Evolutionary conservation across 148 eudicot species (phyloP).

Genomic region (Persicaria maculosa): DNA sequence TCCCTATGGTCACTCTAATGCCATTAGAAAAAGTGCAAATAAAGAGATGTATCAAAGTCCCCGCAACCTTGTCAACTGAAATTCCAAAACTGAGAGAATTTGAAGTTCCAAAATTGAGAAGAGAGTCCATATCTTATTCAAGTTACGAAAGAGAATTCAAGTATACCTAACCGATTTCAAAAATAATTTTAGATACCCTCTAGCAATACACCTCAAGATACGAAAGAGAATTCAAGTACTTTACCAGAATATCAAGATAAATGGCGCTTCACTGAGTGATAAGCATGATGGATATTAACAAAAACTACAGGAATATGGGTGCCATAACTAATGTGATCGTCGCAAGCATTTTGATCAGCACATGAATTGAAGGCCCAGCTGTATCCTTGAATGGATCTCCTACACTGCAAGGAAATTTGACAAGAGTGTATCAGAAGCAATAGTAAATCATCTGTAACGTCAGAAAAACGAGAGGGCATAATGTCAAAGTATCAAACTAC

Average conservation of each 20-base stretch:
- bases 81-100: too few relatives aligned
- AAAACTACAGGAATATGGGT: slow-evolving; percentile 63
- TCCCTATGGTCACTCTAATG: too few relatives aligned
- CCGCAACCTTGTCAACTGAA: too few relatives aligned
- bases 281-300: slow-evolving; percentile 10
- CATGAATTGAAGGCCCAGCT: slow-evolving; percentile 97
- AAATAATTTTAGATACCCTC: slow-evolving; percentile 1
- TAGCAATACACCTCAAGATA: slow-evolving; percentile 10
- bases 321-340: slow-evolving; percentile 99
- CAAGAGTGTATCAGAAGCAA: not conserved
- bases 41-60: too few relatives aligned
- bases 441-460: not conserved
- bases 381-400: slow-evolving; percentile 99
- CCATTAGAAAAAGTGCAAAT: too few relatives aligned
- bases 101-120: slow-evolving; percentile 1
- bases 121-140: slow-evolving; percentile 2
- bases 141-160: slow-evolving; percentile 3
- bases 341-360: slow-evolving; percentile 93
- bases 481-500: not conserved
- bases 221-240: not conserved
- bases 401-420: slow-evolving; percentile 50
- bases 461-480: not conserved
- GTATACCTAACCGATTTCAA: slow-evolving; percentile 8
- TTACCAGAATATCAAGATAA: not conserved
- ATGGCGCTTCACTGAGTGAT: slow-evolving; percentile 9